Evolutionary conservation across 495 filamentous ascomycete species (phyloP), one percentile per base, ranked within the genome.

Genomic region (Trichoderma reesei): DNA sequence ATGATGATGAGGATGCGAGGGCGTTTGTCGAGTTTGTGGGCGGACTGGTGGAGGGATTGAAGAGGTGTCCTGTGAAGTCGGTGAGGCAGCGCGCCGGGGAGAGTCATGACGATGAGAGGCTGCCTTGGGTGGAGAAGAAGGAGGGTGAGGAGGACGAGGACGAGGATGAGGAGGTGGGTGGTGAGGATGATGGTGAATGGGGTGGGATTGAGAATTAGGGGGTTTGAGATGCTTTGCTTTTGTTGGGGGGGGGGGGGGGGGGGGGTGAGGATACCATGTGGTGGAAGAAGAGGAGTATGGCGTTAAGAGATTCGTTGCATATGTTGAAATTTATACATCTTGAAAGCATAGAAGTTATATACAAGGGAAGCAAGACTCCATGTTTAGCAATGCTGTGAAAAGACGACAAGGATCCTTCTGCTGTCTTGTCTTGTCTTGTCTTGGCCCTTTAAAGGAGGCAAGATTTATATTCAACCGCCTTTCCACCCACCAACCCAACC

Each of bases 21-120:
- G 64, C 68, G 65, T 73, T 80, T 44, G 59, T 79, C 8, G 65
- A 72, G 33, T 62, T 72, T n/a, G 67, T 82, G 39, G 68, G 71
- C 26, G 66, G 63, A 10, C 65, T 74, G 34, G 72, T 80, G 1
- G 77, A 80, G 67, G 66, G 68, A 4, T 69, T 80, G 64, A 69
- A 74, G 60, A 48, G 61, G 83, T 73, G 87, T 78, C 66, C 81
- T 71, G 74, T 88, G 81, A 96, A 94, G 72, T 79, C 83, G 48
- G 87, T 96, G 16, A 82, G 91, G 68, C 74, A 73, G 62, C 83
- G 87, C 72, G 88, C 87, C 14, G 85, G 82, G 68, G 90, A 92
- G 63, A 82, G 86, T 46, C 74, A 96, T 65, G 78, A 77, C 2
- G 94, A 98, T 77, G 87, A 89, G 67, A 79, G 93, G 62, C 73